Base-by-base conservation (phyloP, 2,329 filamentous ascomycete genomes). In the Alternaria consortialis region DNA sequence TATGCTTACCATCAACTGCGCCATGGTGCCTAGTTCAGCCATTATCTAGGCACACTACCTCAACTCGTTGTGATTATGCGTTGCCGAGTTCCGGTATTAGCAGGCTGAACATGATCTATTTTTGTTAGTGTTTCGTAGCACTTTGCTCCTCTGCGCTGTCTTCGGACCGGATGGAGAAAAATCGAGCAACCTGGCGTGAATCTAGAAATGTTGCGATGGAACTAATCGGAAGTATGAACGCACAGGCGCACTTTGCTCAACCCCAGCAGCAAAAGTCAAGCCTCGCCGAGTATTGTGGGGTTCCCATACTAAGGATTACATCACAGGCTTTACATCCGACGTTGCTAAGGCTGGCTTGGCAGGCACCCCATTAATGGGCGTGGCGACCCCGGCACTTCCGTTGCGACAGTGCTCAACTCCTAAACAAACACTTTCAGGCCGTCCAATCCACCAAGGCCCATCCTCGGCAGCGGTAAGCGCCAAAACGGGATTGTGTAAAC, bases 61-160 rank as follows among this genome's bases (percentile, higher is more conserved):
- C 27, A 23, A 29, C 27, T 25, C 17, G 42, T 25, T 29, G 42
- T 44, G 4, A 29, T 40, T 39, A 20, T 39, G 50, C 50, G 23
- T 42, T 52, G 50, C 50, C 50, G 50, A 39, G 27, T 52, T 52
- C 50, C 50, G 50, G 40, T 17, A 27, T 27, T 15, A 44, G 50
- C 34, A 7, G 32, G 9, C n/a, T 52, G 23, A 7, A 8, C 15
- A 44, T 15, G 27, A 15, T 20, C 23, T 13, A 2, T 29, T 9
- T 44, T 25, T 5, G 42, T 44, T 44, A 44, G 42, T 44, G 42
- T 44, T 15, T 8, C n/a, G 3, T 27, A 15, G 4, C 42, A 44
- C 42, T 44, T 27, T 23, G 42, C 23, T 29, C 7, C 42, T 44
- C 13, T 39, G 8, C 32, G 48, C 48, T 25, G 20, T 40, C 23